Evolutionary conservation across 2,329 filamentous ascomycete species (phyloP).

Genomic region (Hypomyces perniciosus): DNA sequence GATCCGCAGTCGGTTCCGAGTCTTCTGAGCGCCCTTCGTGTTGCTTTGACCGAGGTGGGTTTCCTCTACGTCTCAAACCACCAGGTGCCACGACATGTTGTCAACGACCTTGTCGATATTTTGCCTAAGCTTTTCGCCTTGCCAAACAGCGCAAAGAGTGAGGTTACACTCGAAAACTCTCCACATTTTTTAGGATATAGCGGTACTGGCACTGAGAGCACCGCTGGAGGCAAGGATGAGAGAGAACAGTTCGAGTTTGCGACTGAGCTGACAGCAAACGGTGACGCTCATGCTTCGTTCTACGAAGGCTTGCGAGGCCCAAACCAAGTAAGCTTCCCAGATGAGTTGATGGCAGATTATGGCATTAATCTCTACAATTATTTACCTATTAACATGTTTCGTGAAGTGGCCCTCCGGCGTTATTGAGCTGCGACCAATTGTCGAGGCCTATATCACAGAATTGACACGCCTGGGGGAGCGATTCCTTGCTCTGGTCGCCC

Average conservation of each 20-base stretch:
- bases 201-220: conserved; percentile 48
- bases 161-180: conserved; percentile 43
- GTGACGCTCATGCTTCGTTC: conserved; percentile 27
- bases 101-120: conserved; percentile 31
- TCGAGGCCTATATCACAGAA: conserved; percentile 45
- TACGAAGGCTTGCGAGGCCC: conserved; percentile 42
- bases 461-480: conserved; percentile 44
- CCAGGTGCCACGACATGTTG: conserved; percentile 31
- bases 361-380: not conserved
- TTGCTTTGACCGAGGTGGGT: conserved; percentile 44
- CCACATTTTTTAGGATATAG: conserved; percentile 58
- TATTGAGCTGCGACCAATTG: conserved; percentile 28
- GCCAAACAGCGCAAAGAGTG: conserved; percentile 29
- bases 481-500: conserved; percentile 51
- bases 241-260: conserved; percentile 57
- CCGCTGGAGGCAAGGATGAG: conserved; percentile 44
- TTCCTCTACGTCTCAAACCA: conserved; percentile 50
- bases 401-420: conserved; percentile 37
- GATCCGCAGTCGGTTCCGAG: conserved; percentile 26
- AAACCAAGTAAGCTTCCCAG: conserved; percentile 35
- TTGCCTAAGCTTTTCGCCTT: conserved; percentile 42
- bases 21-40: conserved; percentile 38
- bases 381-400: not conserved
- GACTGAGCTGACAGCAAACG: conserved; percentile 42
- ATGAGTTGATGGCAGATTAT: no score